Evolutionary conservation across 495 filamentous ascomycete species (phyloP), one percentile per base, ranked within the genome.

Genomic region (Hyaloscypha bicolor): DNA sequence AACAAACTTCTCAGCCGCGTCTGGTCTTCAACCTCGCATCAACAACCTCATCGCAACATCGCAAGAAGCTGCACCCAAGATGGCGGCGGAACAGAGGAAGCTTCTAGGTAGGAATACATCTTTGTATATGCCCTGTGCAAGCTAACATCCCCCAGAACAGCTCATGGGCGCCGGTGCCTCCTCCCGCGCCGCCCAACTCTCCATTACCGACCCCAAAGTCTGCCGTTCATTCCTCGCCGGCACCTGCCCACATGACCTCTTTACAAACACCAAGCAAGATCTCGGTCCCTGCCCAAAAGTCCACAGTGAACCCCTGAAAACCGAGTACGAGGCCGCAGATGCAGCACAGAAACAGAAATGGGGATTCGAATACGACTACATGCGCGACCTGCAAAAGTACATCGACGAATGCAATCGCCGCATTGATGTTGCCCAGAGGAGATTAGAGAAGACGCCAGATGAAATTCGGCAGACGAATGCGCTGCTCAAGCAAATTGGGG

Each of bases 181-280:
- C 35, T 88, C 89, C 55, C 88, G 90, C 79, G 83, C 88, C 58
- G 81, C 91, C 11, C 89, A 95, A 78, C 86, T 97, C 74, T 88
- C 91, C 55, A 90, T 98, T 69, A 95, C 91, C 56, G 96, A 99
- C 79, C 83, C 90, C 39, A 97, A 96, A 80, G 91, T 97, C 69
- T 99, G 95, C 82, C 92, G 93, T 62, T 97, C 93, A 64, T 97
- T 93, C 79, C 86, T 99, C 60, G 93, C 87, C 68, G 95, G 95
- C 70, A 96, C 91, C 51, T 99, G 95, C 76, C 95, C 95, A 6
- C 94, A 97, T 82, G 95, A 99, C 80, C 93, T 98, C 75, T 99
- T 99, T 86, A 98, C 94, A 68, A 99, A 99, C 81, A 99, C 95
- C 51, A 98, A 97, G 80, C 93, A 97, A 85, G 95, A 99, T 76